Conservation (phyloP, 2,329 filamentous ascomycete species). For the Colletotrichum eremochloae region DNA sequence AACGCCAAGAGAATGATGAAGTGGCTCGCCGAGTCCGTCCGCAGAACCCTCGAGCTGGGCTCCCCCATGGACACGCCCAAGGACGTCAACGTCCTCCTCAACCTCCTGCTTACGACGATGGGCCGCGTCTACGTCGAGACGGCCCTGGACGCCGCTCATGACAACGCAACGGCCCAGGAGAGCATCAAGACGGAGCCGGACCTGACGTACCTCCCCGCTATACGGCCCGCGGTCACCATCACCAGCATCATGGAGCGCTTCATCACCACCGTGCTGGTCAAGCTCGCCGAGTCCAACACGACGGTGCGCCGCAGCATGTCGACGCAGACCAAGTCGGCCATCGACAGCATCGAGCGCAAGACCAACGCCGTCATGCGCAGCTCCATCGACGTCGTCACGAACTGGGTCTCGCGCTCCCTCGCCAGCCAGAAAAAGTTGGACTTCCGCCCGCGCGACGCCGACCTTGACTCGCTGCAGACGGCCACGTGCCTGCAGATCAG, state of each 20-base stretch:
- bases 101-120: constrained; percentile 87
- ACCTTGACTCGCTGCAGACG: constrained; percentile 85
- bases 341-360: constrained; percentile 87
- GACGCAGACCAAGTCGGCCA: constrained; percentile 79
- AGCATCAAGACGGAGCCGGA: constrained; percentile 87
- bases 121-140: constrained; percentile 84
- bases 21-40: constrained; percentile 96
- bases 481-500: constrained; percentile 86
- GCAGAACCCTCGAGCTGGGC: constrained; percentile 90
- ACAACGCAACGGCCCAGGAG: constrained; percentile 83
- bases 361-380: constrained; percentile 72
- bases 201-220: constrained; percentile 81
- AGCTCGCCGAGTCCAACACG: constrained; percentile 88
- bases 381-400: constrained; percentile 76
- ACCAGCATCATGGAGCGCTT: constrained; percentile 95
- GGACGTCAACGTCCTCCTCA: constrained; percentile 88
- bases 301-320: constrained; percentile 93
- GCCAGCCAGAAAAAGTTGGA: constrained; percentile 87
- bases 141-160: constrained; percentile 76
- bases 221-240: constrained; percentile 87
- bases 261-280: constrained; percentile 89
- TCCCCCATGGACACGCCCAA: constrained; percentile 91
- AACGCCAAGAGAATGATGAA: constrained; percentile 98
- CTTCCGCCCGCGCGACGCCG: constrained; percentile 87
- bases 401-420: constrained; percentile 81